Conservation (phyloP, 2,329 filamentous ascomycete genomes). For the Fusarium nurragi region DNA sequence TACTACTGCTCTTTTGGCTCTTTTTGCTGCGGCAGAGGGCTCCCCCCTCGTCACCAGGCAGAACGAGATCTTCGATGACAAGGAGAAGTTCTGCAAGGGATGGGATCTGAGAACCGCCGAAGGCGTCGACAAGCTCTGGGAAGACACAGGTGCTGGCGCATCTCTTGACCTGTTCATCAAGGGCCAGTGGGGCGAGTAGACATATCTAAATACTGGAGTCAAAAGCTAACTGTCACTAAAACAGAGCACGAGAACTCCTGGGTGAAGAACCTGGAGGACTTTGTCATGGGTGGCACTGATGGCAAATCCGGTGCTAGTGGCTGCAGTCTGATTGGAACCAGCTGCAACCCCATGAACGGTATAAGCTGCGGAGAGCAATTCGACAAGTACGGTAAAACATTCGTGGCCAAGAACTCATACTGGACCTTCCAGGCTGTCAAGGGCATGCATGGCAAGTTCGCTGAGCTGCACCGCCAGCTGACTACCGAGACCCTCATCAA, state of each 20-base stretch:
- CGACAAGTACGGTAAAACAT: not conserved
- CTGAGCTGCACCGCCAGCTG: slow-evolving; percentile 8
- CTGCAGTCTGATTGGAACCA: not conserved
- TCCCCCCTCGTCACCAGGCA: not conserved
- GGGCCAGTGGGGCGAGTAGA: slow-evolving; percentile 2
- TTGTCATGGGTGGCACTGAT: not conserved
- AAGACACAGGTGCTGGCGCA: not conserved
- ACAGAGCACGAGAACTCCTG: slow-evolving; percentile 12
- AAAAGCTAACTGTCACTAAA: fast-evolving
- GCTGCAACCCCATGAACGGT: not conserved
- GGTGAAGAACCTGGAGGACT: slow-evolving; percentile 12
- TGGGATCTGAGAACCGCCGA: slow-evolving; percentile 15
- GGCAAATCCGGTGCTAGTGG: slow-evolving; percentile 9
- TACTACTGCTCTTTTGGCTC: slow-evolving; percentile 1
- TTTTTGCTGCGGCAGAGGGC: not conserved
- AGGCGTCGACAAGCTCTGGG: slow-evolving; percentile 16
- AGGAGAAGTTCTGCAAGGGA: slow-evolving; percentile 6
- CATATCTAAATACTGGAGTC: fast-evolving
- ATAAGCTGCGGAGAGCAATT: slow-evolving; percentile 9
- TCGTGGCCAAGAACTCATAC: slow-evolving; percentile 12
- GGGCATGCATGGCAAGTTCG: slow-evolving; percentile 18
- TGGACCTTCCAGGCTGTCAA: slow-evolving; percentile 23
- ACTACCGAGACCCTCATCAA: slow-evolving; percentile 14
- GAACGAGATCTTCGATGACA: not conserved
- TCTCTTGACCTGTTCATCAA: slow-evolving; percentile 21